Base-by-base conservation (phyloP, 768 basidiomycete species). In the Cystofilobasidium macerans region DNA sequence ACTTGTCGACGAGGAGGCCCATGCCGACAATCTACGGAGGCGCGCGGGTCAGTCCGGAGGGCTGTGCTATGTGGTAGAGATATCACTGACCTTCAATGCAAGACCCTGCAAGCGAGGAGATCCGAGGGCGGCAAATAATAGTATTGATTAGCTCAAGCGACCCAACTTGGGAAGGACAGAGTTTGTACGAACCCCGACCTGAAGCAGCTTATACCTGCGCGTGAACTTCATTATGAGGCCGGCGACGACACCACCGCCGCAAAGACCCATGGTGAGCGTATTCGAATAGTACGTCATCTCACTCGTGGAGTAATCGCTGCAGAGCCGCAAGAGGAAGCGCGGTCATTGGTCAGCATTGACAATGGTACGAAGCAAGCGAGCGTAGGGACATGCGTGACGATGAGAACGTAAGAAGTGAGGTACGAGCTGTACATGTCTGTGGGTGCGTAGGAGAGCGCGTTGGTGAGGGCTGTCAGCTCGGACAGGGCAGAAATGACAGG, bases 191-290 rank as follows among this genome's bases (percentile, higher is more conserved):
- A n/a, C n/a, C n/a, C n/a, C 60, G 61, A 74, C 66, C 56, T 75
- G 74, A 30, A 72, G 51, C 26, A 67, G 69, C 72, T 77, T 77
- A 73, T 74, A 78, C n/a, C 75, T 68, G 60, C 73, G 73, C 14
- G 73, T 74, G 57, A 68, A 72, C 22, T 72, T 65, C 48, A 71
- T 69, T 40, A 75, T 45, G 1, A 71, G 32, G 9, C 76, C 77
- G 12, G 74, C 75, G 22, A 74, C 18, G 35, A 77, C 62, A n/a
- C 70, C 74, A 64, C 76, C 74, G 33, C 70, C 57, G 66, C 76
- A 76, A 18, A 72, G 69, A 38, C 54, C 22, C 54, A 65, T 28
- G 40, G 38, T 69, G 59, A 60, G 58, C 6, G 38, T 60, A 40
- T 60, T 42, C 8, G 7, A 16, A 30, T 54, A 54, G 51, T 54